Percentiles rank a stretch among this genome's conserved stretches.
Conservation (phyloP, 768 basidiomycete genomes). For the Psilocybe azurescens region DNA sequence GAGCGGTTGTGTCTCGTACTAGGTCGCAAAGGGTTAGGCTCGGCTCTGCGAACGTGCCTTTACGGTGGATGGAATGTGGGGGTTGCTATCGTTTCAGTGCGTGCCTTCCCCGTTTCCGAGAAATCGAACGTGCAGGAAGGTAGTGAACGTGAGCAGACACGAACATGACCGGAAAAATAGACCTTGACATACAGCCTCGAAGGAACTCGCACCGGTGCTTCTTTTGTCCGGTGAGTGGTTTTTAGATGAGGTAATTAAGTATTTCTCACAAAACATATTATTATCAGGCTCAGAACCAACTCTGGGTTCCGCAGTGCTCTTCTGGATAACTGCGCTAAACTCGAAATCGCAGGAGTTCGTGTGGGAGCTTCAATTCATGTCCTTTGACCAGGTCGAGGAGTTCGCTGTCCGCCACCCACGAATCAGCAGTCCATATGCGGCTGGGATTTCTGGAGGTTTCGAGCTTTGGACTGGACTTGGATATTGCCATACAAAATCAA, state of each 20-base stretch:
- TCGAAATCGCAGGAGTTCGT: not conserved
- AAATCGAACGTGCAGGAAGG: not conserved
- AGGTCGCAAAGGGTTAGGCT: too few relatives aligned
- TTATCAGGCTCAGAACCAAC: not conserved
- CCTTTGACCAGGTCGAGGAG: not conserved
- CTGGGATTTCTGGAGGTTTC: not conserved
- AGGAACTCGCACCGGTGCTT: not conserved
- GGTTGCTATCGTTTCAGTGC: not conserved
- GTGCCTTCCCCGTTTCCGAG: not conserved
- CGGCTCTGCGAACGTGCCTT: not conserved
- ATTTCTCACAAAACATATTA: not conserved
- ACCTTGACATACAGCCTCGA: not conserved
- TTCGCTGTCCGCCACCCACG: not conserved
- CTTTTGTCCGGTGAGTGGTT: not conserved
- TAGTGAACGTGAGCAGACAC: not conserved
- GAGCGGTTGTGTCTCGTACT: too few relatives aligned
- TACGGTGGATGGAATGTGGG: not conserved
- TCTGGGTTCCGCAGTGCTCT: not conserved
- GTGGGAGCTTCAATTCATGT: not conserved
- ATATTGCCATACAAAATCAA: too few relatives aligned
- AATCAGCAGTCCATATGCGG: not conserved
- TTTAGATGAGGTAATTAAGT: not conserved
- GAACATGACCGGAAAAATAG: not conserved
- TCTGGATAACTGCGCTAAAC: not conserved
- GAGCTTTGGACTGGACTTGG: not conserved